Evolutionary conservation across 805 yeast genomes (phyloP).

Genomic region (Ascoidea tarda): DNA sequence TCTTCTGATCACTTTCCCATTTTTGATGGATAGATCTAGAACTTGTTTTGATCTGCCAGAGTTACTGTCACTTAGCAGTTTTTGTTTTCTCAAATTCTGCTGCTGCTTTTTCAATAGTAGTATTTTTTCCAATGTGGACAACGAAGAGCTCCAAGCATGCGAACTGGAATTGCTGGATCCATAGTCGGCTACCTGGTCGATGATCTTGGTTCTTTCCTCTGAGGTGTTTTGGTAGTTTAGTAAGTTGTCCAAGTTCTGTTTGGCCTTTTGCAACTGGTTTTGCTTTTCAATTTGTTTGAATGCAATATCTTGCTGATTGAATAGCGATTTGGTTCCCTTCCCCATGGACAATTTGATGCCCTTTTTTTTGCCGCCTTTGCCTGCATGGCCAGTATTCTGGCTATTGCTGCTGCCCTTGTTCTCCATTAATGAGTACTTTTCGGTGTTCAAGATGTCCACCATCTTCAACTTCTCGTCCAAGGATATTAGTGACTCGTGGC

Average conservation of each 20-base stretch:
- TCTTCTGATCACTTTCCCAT: conserved; percentile 48
- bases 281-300: background rate
- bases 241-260: conserved; percentile 56
- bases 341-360: conserved; percentile 24
- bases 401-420: conserved; percentile 24
- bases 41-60: conserved; percentile 65
- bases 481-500: conserved; percentile 56
- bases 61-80: conserved; percentile 40
- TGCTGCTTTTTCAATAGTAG: conserved; percentile 80
- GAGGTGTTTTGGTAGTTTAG: conserved; percentile 75
- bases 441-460: conserved; percentile 34
- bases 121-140: conserved; percentile 73
- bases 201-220: conserved; percentile 80
- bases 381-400: conserved; percentile 40
- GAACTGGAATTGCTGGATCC: conserved; percentile 40
- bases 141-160: conserved; percentile 54
- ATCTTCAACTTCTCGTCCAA: conserved; percentile 48
- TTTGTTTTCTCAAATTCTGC: conserved; percentile 48
- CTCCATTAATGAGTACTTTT: conserved; percentile 30
- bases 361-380: conserved; percentile 37
- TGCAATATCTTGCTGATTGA: background rate
- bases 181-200: conserved; percentile 86
- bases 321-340: conserved; percentile 9
- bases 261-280: conserved; percentile 48
- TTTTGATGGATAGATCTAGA: conserved; percentile 61